Percentiles rank a stretch among this genome's conserved stretches.
Evolutionary conservation across 2,329 filamentous ascomycete species (phyloP).

Genomic region (Colletotrichum tropicicola): DNA sequence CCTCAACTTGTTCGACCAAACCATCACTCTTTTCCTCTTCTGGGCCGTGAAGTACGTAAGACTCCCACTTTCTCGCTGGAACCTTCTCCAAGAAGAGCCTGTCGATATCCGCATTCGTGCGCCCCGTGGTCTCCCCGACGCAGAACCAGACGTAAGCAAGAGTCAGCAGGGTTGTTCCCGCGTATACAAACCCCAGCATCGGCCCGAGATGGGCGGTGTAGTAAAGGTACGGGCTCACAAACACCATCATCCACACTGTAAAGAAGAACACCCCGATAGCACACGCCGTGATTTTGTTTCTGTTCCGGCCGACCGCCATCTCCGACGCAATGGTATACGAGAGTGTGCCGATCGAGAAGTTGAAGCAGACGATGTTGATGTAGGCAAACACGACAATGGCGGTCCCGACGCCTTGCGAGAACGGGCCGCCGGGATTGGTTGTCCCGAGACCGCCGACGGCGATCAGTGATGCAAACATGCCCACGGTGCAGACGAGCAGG

Average conservation of each 20-base stretch:
- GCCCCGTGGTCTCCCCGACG: constrained; percentile 40
- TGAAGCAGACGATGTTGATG: constrained; percentile 53
- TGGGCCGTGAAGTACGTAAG: no score
- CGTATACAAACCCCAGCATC: constrained; percentile 48
- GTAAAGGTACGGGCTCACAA: constrained; percentile 51
- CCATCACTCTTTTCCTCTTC: no score
- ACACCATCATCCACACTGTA: constrained; percentile 50
- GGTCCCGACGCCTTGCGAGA: constrained; percentile 41
- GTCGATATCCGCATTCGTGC: constrained; percentile 41
- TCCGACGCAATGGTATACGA: constrained; percentile 53
- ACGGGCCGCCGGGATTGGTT: constrained; percentile 38
- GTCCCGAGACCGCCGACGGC: constrained; percentile 50
- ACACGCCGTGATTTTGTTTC: constrained; percentile 51
- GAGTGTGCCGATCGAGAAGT: constrained; percentile 53
- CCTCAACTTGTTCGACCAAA: no score
- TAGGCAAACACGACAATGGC: constrained; percentile 52
- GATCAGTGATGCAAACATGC: constrained; percentile 50
- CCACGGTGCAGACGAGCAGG: constrained; percentile 43
- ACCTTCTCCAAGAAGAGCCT: constrained; percentile 35
- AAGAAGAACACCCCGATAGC: constrained; percentile 54
- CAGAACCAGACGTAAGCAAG: constrained; percentile 48
- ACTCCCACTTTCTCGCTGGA: constrained; percentile 37
- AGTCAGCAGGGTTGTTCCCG: constrained; percentile 42
- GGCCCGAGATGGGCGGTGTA: constrained; percentile 51
- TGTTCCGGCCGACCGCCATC: constrained; percentile 57